These are phyloP conservation scores for Hypoxylon lienhwacheense DNA, from an alignment of 495 filamentous ascomycete genomes.

Conservation along the genomic window DNA sequence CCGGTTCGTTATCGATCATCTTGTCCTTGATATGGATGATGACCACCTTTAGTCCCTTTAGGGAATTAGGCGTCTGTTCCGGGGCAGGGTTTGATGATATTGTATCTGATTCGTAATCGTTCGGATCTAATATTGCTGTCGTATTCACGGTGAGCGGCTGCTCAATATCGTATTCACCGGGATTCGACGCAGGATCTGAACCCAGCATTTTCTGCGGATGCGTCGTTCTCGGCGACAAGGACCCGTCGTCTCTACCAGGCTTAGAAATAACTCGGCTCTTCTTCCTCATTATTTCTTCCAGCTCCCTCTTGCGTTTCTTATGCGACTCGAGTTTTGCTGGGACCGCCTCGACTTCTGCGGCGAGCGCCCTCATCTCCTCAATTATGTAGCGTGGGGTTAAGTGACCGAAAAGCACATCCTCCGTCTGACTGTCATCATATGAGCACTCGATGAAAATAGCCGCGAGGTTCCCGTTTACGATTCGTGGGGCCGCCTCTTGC, in stretches of 20 bases:
- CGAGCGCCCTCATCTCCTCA: conserved; percentile 73
- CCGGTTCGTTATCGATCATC: conserved; percentile 61
- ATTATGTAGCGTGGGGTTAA: conserved; percentile 79
- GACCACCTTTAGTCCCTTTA: conserved; percentile 63
- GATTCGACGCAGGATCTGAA: conserved; percentile 6
- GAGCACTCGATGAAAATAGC: conserved; percentile 96
- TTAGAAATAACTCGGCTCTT: conserved; percentile 3
- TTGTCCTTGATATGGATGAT: conserved; percentile 84
- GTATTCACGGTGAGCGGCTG: conserved; percentile 43
- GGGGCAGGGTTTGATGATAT: background rate
- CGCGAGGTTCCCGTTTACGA: conserved; percentile 64
- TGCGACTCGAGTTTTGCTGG: conserved; percentile 31
- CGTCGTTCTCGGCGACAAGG: conserved; percentile 46
- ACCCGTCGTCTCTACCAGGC: conserved; percentile 31
- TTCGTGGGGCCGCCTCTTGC: conserved; percentile 81
- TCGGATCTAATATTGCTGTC: conserved; percentile 42
- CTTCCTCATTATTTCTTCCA: conserved; percentile 22
- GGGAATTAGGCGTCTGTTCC: conserved; percentile 29
- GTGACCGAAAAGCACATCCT: conserved; percentile 82
- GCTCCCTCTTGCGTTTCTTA: conserved; percentile 48
- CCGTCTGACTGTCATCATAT: conserved; percentile 74
- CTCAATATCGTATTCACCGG: conserved; percentile 22
- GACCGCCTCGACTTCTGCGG: conserved; percentile 58
- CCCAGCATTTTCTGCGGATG: conserved; percentile 25
- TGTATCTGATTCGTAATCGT: conserved; percentile 36